phyloP scores from a whole-genome alignment of 306 rosid species.

The Gastrolobium villosum region DNA sequence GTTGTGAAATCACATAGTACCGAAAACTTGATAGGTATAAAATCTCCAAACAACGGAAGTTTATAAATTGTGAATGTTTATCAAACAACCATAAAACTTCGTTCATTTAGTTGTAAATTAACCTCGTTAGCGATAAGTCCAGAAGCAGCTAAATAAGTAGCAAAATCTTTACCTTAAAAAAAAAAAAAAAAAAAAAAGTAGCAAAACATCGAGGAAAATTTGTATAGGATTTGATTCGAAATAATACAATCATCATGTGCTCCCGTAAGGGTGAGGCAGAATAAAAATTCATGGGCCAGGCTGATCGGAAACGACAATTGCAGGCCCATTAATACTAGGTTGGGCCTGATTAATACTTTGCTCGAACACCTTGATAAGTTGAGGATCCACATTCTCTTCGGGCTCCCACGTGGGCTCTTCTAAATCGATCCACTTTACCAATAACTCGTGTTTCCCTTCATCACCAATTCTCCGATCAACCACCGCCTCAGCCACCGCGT shows the following conservation, averaged over 20 bases:
- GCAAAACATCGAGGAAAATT: background rate
- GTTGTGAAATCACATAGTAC: no score
- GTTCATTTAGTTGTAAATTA: no score
- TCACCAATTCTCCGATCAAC: constrained; percentile 74
- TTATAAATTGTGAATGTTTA: no score
- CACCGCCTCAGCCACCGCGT: constrained; percentile 89
- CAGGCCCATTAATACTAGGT: constrained; percentile 39
- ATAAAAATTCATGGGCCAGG: constrained; percentile 42
- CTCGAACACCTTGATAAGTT: constrained; percentile 63
- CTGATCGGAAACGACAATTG: background rate
- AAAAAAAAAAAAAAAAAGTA: no score
- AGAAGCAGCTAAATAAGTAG: no score
- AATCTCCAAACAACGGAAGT: no score
- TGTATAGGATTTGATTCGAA: background rate
- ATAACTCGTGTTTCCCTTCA: constrained; percentile 67
- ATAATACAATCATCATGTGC: background rate
- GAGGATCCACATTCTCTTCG: constrained; percentile 75
- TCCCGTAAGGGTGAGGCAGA: no score
- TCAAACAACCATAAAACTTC: no score
- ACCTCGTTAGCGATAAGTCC: no score
- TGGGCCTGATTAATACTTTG: constrained; percentile 38
- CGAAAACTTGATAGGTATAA: no score
- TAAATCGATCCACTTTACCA: constrained; percentile 86
- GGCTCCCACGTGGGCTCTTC: constrained; percentile 97
- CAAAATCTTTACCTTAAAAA: no score